Percentiles rank a stretch among this genome's conserved stretches.
phyloP scores from a whole-genome alignment of 305 asterid species.

The Rubia peregrina region DNA sequence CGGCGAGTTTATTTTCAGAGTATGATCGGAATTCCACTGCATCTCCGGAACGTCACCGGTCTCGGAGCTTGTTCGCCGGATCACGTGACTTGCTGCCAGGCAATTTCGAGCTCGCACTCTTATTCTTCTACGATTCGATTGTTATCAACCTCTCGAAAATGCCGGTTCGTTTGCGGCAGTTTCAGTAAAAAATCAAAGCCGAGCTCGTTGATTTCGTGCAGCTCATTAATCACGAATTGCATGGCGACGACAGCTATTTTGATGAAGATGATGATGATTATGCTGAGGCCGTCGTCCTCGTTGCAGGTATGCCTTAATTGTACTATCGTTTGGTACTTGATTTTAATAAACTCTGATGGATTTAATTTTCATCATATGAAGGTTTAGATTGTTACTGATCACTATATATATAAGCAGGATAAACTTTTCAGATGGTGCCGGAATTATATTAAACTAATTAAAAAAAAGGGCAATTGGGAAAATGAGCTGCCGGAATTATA shows the following conservation, averaged over 20 bases:
- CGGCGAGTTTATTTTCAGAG: not conserved
- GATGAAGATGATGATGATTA: slow-evolving; percentile 23
- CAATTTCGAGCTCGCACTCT: slow-evolving; percentile 20
- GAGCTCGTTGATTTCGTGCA: slow-evolving; percentile 18
- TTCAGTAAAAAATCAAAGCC: slow-evolving; percentile 7
- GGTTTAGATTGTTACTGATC: not conserved
- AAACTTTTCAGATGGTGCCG: not conserved
- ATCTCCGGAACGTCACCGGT: slow-evolving; percentile 15
- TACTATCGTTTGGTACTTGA: not conserved
- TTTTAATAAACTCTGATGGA: not conserved
- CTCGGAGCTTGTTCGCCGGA: slow-evolving; percentile 18
- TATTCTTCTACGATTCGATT: slow-evolving; percentile 21
- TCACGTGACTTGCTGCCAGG: slow-evolving; percentile 13
- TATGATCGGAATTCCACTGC: slow-evolving; percentile 27
- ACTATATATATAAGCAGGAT: not conserved
- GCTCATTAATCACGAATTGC: slow-evolving; percentile 15
- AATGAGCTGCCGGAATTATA: too few relatives aligned
- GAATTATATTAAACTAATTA: too few relatives aligned
- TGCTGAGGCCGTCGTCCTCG: slow-evolving; percentile 30
- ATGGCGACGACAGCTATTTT: slow-evolving; percentile 12
- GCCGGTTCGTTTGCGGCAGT: slow-evolving; percentile 6
- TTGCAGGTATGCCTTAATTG: slow-evolving; percentile 22
- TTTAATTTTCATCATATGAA: not conserved
- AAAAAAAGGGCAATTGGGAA: too few relatives aligned
- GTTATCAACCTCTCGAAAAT: slow-evolving; percentile 11